Conservation (phyloP, 768 basidiomycete genomes). For the Pulveroboletus frians region DNA sequence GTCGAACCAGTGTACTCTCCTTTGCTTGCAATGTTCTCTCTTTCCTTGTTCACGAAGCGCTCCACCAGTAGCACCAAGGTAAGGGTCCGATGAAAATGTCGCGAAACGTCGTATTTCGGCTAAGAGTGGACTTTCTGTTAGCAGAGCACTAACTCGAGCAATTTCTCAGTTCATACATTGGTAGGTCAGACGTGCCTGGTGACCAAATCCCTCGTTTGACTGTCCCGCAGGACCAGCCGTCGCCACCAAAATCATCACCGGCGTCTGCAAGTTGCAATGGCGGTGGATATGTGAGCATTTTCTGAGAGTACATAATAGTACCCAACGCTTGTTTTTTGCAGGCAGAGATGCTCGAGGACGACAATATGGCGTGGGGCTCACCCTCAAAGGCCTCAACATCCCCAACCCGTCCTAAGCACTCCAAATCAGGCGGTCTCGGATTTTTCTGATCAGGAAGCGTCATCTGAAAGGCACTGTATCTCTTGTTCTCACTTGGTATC, state of each 20-base stretch:
- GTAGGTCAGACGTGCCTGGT: constrained; percentile 12
- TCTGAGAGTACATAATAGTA: not conserved
- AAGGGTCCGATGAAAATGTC: not conserved
- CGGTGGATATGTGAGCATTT: constrained; percentile 14
- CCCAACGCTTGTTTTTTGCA: not conserved
- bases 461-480: not conserved
- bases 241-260: constrained; percentile 6
- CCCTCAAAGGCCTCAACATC: not conserved
- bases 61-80: constrained; percentile 21
- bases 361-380: constrained; percentile 26
- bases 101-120: not conserved
- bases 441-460: constrained; percentile 8
- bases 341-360: constrained; percentile 28
- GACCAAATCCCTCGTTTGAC: not conserved
- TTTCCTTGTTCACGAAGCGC: constrained; percentile 20
- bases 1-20: not conserved
- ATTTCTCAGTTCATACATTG: constrained; percentile 12
- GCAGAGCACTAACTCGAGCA: constrained; percentile 19
- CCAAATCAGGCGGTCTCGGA: constrained; percentile 4
- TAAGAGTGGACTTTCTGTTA: not conserved
- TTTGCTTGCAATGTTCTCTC: constrained; percentile 12
- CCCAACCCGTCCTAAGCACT: not conserved
- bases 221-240: constrained; percentile 6
- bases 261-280: not conserved
- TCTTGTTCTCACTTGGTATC: not conserved